phyloP scores from a whole-genome alignment of 768 basidiomycete species.

The Tricholoma matsutake region DNA sequence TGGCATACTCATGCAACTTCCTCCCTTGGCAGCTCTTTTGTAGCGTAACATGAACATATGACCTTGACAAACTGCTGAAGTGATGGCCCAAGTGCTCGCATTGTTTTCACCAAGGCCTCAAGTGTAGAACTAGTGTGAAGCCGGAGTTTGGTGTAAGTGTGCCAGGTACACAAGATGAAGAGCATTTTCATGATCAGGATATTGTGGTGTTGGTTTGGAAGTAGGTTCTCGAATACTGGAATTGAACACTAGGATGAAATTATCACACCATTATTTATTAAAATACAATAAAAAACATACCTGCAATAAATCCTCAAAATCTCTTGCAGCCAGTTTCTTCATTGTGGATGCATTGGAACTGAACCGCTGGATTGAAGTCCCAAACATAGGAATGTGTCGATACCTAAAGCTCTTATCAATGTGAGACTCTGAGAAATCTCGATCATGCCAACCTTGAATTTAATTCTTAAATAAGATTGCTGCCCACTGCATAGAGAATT shows the following conservation, averaged over 20 bases:
- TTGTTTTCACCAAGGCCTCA: not conserved
- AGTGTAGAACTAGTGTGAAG: constrained; percentile 10
- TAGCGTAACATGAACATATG: constrained; percentile 3
- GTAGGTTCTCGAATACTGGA: constrained; percentile 8
- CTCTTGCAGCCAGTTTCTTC: constrained; percentile 19
- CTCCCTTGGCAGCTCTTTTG: constrained; percentile 8
- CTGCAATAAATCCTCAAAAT: constrained; percentile 31
- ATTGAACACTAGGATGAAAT: constrained; percentile 5
- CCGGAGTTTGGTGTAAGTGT: constrained; percentile 8
- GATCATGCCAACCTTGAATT: constrained; percentile 20
- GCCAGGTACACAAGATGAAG: constrained; percentile 8
- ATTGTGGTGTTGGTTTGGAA: constrained; percentile 7
- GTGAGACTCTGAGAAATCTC: not conserved
- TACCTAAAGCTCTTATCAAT: constrained; percentile 20
- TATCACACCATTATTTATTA: not conserved
- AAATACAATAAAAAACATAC: constrained; percentile 4
- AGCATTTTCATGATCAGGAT: constrained; percentile 3
- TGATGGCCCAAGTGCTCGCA: not conserved
- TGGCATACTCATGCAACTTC: constrained; percentile 1
- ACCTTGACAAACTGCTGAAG: constrained; percentile 3
- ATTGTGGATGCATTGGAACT: constrained; percentile 18
- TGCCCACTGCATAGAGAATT: constrained; percentile 23
- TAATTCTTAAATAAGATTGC: constrained; percentile 18
- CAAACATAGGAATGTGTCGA: constrained; percentile 30
- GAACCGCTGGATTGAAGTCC: constrained; percentile 23